Percentiles rank a stretch among this genome's conserved stretches.
These are phyloP conservation scores for Saraca asoca DNA, from an alignment of 331 rosid species.

Conservation along the genomic window DNA sequence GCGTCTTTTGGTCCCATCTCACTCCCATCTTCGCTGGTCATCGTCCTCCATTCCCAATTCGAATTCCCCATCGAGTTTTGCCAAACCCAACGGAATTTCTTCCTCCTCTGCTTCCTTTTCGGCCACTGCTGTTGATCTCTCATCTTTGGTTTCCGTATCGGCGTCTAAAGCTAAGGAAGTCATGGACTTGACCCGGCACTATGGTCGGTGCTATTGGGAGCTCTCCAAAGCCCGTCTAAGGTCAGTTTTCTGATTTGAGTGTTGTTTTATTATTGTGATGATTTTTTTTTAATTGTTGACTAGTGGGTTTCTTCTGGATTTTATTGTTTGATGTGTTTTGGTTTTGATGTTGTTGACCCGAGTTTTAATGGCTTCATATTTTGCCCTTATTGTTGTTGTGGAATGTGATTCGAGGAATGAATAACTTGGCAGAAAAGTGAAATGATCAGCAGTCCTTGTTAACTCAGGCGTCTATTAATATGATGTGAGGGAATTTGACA, in stretches of 20 bases:
- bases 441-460: too few species aligned
- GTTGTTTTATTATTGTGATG: too few species aligned
- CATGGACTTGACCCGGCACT: conserved; percentile 58
- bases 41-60: conserved; percentile 17
- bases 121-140: conserved; percentile 38
- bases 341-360: too few species aligned
- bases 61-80: conserved; percentile 30
- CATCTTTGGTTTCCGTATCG: conserved; percentile 40
- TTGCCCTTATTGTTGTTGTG: too few species aligned
- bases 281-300: too few species aligned
- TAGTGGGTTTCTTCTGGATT: too few species aligned
- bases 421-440: too few species aligned
- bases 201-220: conserved; percentile 79
- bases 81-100: conserved; percentile 44
- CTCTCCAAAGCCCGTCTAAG: conserved; percentile 98
- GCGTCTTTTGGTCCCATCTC: neutral
- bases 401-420: too few species aligned
- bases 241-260: conserved; percentile 44
- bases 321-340: too few species aligned
- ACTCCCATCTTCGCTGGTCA: conserved; percentile 6
- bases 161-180: conserved; percentile 43
- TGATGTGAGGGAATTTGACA: too few species aligned
- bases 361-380: too few species aligned
- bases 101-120: conserved; percentile 24
- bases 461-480: too few species aligned